Percentiles rank a stretch among this genome's conserved stretches.
Evolutionary conservation across 2,329 filamentous ascomycete genomes (phyloP).

Genomic region (Bipolaris cookei): DNA sequence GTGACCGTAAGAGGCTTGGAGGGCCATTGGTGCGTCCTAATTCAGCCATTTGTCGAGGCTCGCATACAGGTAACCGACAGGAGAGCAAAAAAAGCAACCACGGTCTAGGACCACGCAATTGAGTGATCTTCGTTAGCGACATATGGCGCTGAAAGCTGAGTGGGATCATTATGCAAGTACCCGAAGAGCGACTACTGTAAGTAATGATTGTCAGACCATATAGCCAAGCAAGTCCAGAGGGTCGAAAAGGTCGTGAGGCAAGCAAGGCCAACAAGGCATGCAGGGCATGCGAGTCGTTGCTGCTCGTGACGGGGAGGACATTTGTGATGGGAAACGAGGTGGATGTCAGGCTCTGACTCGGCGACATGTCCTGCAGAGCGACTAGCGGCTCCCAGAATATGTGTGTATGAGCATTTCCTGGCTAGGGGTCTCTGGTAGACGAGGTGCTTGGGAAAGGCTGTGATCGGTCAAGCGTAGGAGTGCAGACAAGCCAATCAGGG

Average conservation of each 20-base stretch:
- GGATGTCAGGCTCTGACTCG: conserved; percentile 1
- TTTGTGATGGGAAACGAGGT: neutral
- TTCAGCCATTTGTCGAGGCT: neutral
- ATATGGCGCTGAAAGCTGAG: conserved; percentile 2
- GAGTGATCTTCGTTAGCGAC: conserved; percentile 5
- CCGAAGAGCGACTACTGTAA: conserved; percentile 1
- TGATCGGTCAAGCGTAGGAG: conserved; percentile 12
- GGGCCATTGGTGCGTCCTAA: neutral
- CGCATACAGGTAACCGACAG: conserved; percentile 2
- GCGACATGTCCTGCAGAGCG: conserved; percentile 8
- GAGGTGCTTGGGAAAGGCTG: conserved; percentile 1
- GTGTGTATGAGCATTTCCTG: neutral
- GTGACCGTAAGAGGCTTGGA: conserved; percentile 1
- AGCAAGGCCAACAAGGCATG: neutral
- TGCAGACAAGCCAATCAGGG: conserved; percentile 5
- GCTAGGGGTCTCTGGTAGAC: conserved; percentile 11
- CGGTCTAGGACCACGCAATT: conserved; percentile 1
- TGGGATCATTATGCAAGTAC: conserved; percentile 13
- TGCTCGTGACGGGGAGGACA: neutral
- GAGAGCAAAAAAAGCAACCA: conserved; percentile 5
- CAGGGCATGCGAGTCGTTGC: neutral
- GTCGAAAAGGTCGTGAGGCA: neutral
- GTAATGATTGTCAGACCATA: conserved; percentile 9
- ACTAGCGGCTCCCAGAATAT: neutral
- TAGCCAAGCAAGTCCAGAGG: conserved; percentile 7